Evolutionary conservation across 495 filamentous ascomycete genomes (phyloP).

Genomic region (Penicillium longicatenatum): DNA sequence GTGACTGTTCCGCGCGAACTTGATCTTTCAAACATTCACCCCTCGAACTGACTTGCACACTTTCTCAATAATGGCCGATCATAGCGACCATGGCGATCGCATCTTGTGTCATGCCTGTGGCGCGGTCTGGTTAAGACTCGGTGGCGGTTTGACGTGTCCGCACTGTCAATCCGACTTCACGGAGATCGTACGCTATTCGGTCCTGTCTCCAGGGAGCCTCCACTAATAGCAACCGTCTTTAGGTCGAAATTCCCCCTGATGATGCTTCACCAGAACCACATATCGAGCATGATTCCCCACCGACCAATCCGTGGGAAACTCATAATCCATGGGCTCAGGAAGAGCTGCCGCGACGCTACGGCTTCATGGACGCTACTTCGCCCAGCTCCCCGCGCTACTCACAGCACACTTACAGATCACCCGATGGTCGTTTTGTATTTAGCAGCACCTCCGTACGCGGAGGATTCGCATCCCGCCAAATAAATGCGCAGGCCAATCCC

Average conservation of each 20-base stretch:
- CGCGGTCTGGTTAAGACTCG: constrained; percentile 73
- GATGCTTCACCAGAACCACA: constrained; percentile 22
- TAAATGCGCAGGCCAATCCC: constrained; percentile 20
- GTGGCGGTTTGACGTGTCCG: constrained; percentile 71
- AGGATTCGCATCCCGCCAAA: constrained; percentile 26
- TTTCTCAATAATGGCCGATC: constrained; percentile 10
- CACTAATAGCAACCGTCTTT: constrained; percentile 26
- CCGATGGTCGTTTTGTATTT: constrained; percentile 44
- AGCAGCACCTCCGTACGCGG: constrained; percentile 37
- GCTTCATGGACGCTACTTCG: constrained; percentile 4
- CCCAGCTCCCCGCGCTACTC: constrained; percentile 47
- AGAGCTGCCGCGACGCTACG: constrained; percentile 36
- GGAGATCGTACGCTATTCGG: constrained; percentile 63
- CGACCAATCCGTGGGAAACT: constrained; percentile 32
- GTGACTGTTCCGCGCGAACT: constrained; percentile 24
- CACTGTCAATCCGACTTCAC: constrained; percentile 73
- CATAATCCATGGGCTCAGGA: constrained; percentile 41
- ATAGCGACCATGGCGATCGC: constrained; percentile 49
- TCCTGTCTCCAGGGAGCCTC: background rate
- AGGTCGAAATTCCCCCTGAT: constrained; percentile 45
- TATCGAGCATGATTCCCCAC: constrained; percentile 15
- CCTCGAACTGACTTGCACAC: background rate
- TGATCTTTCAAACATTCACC: constrained; percentile 3
- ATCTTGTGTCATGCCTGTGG: constrained; percentile 82
- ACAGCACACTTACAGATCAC: constrained; percentile 49